These are phyloP conservation scores for Didymella lethalis DNA, from an alignment of 2,329 filamentous ascomycete genomes.

Conservation along the genomic window DNA sequence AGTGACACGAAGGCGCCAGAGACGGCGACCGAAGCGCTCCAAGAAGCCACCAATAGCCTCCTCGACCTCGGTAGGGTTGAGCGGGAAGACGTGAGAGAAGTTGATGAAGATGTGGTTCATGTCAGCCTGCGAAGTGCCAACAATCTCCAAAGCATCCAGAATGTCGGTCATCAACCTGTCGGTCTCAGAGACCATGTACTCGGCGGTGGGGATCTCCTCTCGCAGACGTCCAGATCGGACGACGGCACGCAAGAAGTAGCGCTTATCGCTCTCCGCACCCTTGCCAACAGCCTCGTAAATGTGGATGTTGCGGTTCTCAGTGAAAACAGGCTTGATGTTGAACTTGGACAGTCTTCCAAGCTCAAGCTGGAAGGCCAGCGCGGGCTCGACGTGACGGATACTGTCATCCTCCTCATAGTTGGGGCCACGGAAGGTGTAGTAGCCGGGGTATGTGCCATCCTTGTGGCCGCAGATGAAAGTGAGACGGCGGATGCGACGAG, in stretches of 20 bases:
- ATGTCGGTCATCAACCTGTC: slow-evolving; percentile 98
- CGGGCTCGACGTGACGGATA: slow-evolving; percentile 96
- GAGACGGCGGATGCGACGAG: slow-evolving; percentile 83
- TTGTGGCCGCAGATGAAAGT: slow-evolving; percentile 97
- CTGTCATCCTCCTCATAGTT: slow-evolving; percentile 88
- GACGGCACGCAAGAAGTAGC: slow-evolving; percentile 96
- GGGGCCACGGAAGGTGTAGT: slow-evolving; percentile 98
- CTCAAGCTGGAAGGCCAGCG: slow-evolving; percentile 97
- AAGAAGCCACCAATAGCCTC: slow-evolving; percentile 93
- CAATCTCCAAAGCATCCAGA: slow-evolving; percentile 95
- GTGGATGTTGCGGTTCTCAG: slow-evolving; percentile 98
- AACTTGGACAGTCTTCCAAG: slow-evolving; percentile 94
- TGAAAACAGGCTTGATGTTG: slow-evolving; percentile 97
- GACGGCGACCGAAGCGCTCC: slow-evolving; percentile 92
- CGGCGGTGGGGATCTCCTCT: slow-evolving; percentile 97
- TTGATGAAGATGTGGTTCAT: slow-evolving; percentile 99
- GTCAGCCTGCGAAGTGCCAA: slow-evolving; percentile 98
- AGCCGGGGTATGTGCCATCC: slow-evolving; percentile 92
- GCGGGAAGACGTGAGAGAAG: slow-evolving; percentile 95
- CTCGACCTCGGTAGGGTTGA: slow-evolving; percentile 88
- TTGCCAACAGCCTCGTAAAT: slow-evolving; percentile 98
- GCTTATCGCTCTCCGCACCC: slow-evolving; percentile 93
- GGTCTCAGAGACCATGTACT: slow-evolving; percentile 97
- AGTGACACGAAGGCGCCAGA: slow-evolving; percentile 95
- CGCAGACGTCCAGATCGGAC: slow-evolving; percentile 92